A percentile compares a stretch with the other conserved stretches of the same genome.
Conservation (phyloP, 2,329 filamentous ascomycete species). For the Capronia americana region DNA sequence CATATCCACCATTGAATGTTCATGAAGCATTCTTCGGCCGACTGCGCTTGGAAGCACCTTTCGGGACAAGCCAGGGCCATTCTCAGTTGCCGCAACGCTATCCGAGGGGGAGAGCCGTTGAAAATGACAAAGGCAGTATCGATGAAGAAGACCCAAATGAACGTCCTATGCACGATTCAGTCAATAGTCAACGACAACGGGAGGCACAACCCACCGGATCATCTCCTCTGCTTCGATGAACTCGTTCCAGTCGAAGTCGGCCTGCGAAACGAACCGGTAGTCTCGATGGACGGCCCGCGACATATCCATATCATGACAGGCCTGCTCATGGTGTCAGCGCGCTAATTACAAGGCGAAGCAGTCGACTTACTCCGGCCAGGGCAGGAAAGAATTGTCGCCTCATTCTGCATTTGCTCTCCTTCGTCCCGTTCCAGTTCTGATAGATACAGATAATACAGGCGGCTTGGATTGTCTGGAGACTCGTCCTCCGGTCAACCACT, state of each 20-base stretch:
- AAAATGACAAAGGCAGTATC: slow-evolving; percentile 43
- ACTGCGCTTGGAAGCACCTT: slow-evolving; percentile 42
- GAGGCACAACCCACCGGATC: slow-evolving; percentile 35
- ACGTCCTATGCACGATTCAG: slow-evolving; percentile 28
- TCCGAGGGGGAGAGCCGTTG: slow-evolving; percentile 42
- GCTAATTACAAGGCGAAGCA: neutral
- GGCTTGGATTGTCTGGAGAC: slow-evolving; percentile 10
- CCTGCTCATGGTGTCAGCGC: slow-evolving; percentile 18
- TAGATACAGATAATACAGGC: slow-evolving; percentile 2
- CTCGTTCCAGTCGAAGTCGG: slow-evolving; percentile 27
- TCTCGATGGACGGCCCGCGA: slow-evolving; percentile 12
- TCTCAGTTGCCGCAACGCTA: slow-evolving; percentile 41
- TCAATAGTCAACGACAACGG: neutral
- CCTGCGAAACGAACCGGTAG: slow-evolving; percentile 11
- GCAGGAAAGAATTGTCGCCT: slow-evolving; percentile 2
- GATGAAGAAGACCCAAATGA: slow-evolving; percentile 42
- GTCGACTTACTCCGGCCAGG: slow-evolving; percentile 23
- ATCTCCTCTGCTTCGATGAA: slow-evolving; percentile 40
- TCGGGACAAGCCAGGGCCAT: slow-evolving; percentile 42
- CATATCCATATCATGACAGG: slow-evolving; percentile 40
- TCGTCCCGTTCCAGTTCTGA: slow-evolving; percentile 8
- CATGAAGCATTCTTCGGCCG: slow-evolving; percentile 37
- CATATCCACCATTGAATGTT: slow-evolving; percentile 36
- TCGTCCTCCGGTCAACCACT: neutral
- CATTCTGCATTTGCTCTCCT: neutral